Percentiles rank a stretch among this genome's conserved stretches.
Evolutionary conservation across 371 early-diverging fungal genomes (phyloP).

Genomic region (Apophysomyces ossiformis): DNA sequence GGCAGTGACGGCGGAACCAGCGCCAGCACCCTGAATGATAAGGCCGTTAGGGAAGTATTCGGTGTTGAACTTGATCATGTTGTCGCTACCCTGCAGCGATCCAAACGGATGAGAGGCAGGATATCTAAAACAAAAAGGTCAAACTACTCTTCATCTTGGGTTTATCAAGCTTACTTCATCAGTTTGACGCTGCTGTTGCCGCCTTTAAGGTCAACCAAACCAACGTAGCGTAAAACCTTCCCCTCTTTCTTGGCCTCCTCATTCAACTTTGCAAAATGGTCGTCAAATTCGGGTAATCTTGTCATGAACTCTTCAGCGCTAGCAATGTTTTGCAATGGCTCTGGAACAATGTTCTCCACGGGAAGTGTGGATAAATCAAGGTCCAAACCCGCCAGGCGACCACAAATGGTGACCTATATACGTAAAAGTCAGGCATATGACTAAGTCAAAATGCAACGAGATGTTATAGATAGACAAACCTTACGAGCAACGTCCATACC

Average conservation of each 20-base stretch:
- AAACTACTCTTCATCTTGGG: background rate
- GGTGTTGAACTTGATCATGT: slow-evolving; percentile 95
- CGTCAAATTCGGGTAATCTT: slow-evolving; percentile 84
- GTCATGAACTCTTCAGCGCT: slow-evolving; percentile 85
- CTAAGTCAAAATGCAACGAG: background rate
- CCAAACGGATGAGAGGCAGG: slow-evolving; percentile 93
- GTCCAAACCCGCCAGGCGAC: slow-evolving; percentile 84
- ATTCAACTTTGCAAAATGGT: slow-evolving; percentile 80
- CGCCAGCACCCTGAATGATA: slow-evolving; percentile 96
- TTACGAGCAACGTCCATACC: slow-evolving; percentile 99
- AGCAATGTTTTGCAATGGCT: slow-evolving; percentile 70
- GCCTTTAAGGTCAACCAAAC: slow-evolving; percentile 77
- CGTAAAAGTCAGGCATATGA: too few relatives aligned
- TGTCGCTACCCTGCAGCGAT: slow-evolving; percentile 94
- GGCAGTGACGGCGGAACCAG: slow-evolving; percentile 96
- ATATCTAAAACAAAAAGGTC: slow-evolving; percentile 53
- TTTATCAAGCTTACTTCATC: slow-evolving; percentile 53
- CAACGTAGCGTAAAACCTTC: slow-evolving; percentile 92
- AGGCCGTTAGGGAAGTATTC: slow-evolving; percentile 91
- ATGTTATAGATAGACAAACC: slow-evolving; percentile 34
- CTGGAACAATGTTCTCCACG: slow-evolving; percentile 96
- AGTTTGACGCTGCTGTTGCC: slow-evolving; percentile 81
- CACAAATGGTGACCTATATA: slow-evolving; percentile 79
- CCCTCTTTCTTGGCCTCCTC: slow-evolving; percentile 70
- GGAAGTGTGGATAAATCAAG: slow-evolving; percentile 76